Evolutionary conservation across 805 yeast species (phyloP), one percentile per base, ranked within the genome.

Genomic region (Candida xyloterini): DNA sequence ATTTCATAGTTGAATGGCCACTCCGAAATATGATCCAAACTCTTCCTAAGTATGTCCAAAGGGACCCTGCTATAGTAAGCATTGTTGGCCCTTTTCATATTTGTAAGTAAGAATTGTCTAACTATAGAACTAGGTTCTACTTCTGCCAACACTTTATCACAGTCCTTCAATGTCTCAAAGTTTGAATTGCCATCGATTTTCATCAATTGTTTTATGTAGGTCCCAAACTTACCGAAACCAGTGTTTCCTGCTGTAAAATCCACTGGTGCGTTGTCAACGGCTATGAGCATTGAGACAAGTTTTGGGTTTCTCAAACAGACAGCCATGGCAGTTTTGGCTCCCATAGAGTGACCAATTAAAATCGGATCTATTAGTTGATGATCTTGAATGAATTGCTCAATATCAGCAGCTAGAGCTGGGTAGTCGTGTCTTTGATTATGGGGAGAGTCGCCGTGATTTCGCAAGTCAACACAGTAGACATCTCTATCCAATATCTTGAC

Each of bases 361-460:
- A 84, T 75, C 0, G 86, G 83, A 35, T 73, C 70, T 10, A 57
- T 50, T 31, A 71, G 50, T 2, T 60, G 49, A 7, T 71, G 67
- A 3, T 74, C 75, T 1, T 56, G 52, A 9, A 90, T 73, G 56
- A 89, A 91, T 14, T 63, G 52, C 49, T 81, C 88, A n/a, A 91
- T 88, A 59, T 91, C 99, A 0, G 85, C 81, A 0, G 96, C 83
- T 66, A 91, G 67, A 1, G 90, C 68, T 1, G 84, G 82, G 60
- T 90, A 90, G 55, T 84, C 90, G 53, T 85, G 86, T 22, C 83
- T 65, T 0, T 60, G 55, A n/a, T 53, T 57, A 51, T 84, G 95
- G 1, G 96, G 96, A 2, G 96, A 85, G n/a, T 73, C 79, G 1
- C 99, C 99, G 58, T 90, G 96, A 62, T 93, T 90, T 45, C 99